phyloP scores from a whole-genome alignment of 2,329 filamentous ascomycete genomes.

The Colletotrichum paranaense region DNA sequence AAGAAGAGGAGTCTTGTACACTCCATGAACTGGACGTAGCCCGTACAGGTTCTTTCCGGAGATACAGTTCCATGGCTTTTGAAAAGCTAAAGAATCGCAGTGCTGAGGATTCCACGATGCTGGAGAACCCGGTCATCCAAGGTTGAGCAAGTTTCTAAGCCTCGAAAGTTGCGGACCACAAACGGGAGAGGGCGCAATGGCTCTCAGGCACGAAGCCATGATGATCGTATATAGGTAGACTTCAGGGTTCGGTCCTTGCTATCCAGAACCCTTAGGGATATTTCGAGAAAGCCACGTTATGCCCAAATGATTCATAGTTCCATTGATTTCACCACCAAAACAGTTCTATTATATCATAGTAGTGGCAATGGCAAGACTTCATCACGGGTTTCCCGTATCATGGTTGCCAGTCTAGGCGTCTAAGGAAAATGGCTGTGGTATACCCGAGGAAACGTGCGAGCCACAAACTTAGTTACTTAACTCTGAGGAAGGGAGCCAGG shows the following conservation, averaged over 20 bases:
- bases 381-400: not conserved
- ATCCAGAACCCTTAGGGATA: not conserved
- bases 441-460: no score
- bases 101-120: no score
- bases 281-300: not conserved
- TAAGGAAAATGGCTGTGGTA: no score
- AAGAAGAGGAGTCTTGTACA: no score
- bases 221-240: not conserved
- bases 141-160: not conserved
- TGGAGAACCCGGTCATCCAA: not conserved
- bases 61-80: no score
- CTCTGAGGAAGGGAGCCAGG: no score
- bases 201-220: not conserved
- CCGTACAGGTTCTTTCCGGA: no score
- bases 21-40: no score
- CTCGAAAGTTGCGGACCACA: not conserved
- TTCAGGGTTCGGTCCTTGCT: not conserved
- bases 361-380: not conserved
- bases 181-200: not conserved
- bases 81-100: no score
- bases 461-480: no score
- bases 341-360: not conserved
- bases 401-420: not conserved
- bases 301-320: not conserved
- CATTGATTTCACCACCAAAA: not conserved